These are phyloP conservation scores for Xylaria sp. DNA, from an alignment of 2,329 filamentous ascomycete genomes.

Conservation along the genomic window DNA sequence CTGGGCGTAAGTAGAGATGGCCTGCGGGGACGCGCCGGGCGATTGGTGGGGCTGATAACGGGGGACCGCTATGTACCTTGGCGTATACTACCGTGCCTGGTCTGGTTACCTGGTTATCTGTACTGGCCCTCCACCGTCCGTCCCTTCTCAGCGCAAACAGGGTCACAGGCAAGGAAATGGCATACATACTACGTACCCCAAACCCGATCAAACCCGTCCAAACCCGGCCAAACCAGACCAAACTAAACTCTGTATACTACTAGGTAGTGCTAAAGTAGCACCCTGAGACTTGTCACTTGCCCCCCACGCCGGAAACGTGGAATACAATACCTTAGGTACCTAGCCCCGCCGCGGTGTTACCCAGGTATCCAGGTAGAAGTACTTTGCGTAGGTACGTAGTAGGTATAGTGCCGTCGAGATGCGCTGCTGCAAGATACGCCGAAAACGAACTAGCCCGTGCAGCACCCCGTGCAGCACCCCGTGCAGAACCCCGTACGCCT, in stretches of 20 bases:
- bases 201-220: too few relatives aligned
- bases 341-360: background rate
- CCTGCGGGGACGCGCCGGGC: constrained; percentile 3
- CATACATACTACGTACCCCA: too few relatives aligned
- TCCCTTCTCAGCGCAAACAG: background rate
- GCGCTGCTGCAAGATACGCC: constrained; percentile 36
- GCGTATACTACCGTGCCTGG: too few relatives aligned
- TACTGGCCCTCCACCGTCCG: too few relatives aligned
- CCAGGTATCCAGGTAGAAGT: constrained; percentile 8
- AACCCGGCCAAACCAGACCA: constrained; percentile 2
- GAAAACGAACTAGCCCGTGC: constrained; percentile 35
- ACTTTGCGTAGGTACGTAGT: too few relatives aligned
- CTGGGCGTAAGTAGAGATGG: background rate
- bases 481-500: too few relatives aligned
- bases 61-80: too few relatives aligned
- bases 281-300: too few relatives aligned
- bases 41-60: constrained; percentile 14
- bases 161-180: too few relatives aligned
- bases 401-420: constrained; percentile 23
- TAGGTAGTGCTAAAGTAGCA: background rate
- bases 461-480: too few relatives aligned
- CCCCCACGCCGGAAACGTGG: constrained; percentile 37
- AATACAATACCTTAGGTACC: constrained; percentile 8
- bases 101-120: too few relatives aligned
- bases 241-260: too few relatives aligned